Conservation (phyloP, 2,329 filamentous ascomycete species). For the Colletotrichum sp. region DNA sequence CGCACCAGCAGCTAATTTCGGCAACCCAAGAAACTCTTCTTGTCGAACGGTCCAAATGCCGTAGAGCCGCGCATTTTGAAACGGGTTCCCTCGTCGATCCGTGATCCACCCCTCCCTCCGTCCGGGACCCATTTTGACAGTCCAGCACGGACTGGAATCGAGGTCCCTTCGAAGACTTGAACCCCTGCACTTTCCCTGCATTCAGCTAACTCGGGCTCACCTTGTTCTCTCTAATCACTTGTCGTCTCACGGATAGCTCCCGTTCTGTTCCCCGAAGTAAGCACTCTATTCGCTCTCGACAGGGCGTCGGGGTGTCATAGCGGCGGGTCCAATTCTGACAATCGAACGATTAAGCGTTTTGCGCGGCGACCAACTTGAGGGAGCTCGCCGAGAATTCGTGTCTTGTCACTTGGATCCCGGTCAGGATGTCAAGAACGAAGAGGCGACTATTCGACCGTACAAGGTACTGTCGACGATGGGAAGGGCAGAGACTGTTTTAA, state of each 20-base stretch:
- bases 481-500: neutral
- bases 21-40: neutral
- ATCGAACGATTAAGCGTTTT: neutral
- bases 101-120: neutral
- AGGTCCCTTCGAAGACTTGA: neutral
- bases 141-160: neutral
- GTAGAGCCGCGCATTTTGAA: neutral
- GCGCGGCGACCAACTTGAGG: neutral
- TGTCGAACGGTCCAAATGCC: neutral
- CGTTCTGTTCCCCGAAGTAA: neutral
- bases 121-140: neutral
- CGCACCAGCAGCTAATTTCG: neutral
- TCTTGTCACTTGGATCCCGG: neutral
- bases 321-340: neutral
- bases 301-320: neutral
- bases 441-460: neutral
- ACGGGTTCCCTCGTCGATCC: neutral
- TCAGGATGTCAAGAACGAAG: neutral
- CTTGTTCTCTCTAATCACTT: neutral
- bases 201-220: neutral
- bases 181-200: neutral
- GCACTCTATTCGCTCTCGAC: neutral
- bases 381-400: neutral
- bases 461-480: neutral
- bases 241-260: neutral